Evolutionary conservation across 768 basidiomycete genomes (phyloP).

Genomic region (Tremella fuciformis): DNA sequence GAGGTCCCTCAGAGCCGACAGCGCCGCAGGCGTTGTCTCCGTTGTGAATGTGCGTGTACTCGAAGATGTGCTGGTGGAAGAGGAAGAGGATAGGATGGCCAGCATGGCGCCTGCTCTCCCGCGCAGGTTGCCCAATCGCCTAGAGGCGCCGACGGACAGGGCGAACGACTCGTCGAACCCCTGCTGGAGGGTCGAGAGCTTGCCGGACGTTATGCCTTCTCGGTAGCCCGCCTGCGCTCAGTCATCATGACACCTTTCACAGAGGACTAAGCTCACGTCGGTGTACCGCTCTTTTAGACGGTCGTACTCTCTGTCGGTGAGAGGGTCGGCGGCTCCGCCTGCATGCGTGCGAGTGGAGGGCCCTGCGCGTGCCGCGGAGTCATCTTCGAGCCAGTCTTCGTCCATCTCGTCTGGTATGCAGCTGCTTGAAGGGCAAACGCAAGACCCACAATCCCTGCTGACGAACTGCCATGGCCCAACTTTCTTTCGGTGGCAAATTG

Average conservation of each 20-base stretch:
- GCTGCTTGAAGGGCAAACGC: too few relatives aligned
- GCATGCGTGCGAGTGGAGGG: neutral
- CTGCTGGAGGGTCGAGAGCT: constrained; percentile 77
- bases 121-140: constrained; percentile 71
- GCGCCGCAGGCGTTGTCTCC: neutral
- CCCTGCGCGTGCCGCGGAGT: neutral
- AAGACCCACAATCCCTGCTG: too few relatives aligned
- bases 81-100: constrained; percentile 46
- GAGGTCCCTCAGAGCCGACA: constrained; percentile 57
- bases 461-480: too few relatives aligned
- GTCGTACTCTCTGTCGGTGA: constrained; percentile 3
- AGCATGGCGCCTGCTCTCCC: constrained; percentile 68
- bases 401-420: neutral
- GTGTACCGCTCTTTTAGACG: constrained; percentile 2
- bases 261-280: neutral
- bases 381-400: constrained; percentile 2
- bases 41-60: neutral
- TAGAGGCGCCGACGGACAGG: constrained; percentile 61
- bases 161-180: constrained; percentile 89
- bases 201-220: constrained; percentile 92
- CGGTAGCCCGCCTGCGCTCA: constrained; percentile 77
- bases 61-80: constrained; percentile 2
- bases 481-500: too few relatives aligned
- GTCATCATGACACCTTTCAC: neutral
- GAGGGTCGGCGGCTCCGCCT: constrained; percentile 3